Percentiles rank a stretch among this genome's conserved stretches.
Conservation (phyloP, 139 green algal genomes). For the Coelastrella sp. region DNA sequence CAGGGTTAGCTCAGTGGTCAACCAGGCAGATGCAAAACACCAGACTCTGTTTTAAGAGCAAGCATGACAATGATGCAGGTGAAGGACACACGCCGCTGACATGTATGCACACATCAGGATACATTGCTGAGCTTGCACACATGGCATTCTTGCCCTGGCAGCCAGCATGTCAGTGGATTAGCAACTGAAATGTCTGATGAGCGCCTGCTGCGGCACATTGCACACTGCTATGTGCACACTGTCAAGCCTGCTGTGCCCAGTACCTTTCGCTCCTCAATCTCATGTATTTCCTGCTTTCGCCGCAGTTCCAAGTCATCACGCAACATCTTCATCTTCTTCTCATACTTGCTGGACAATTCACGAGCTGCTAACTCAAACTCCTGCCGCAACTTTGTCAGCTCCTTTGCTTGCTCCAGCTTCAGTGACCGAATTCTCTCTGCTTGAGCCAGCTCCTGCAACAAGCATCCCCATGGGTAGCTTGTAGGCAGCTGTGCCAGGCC, state of each 20-base stretch:
- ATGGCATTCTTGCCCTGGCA: background rate
- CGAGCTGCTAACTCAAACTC: slow-evolving; percentile 87
- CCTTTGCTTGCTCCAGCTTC: slow-evolving; percentile 90
- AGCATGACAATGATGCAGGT: too few relatives aligned
- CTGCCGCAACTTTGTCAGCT: slow-evolving; percentile 90
- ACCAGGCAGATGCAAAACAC: too few relatives aligned
- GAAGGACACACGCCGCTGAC: too few relatives aligned
- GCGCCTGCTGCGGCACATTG: too few relatives aligned
- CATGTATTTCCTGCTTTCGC: slow-evolving; percentile 82
- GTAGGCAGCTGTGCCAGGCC: background rate
- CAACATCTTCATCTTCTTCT: slow-evolving; percentile 87
- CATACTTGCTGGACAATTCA: slow-evolving; percentile 75
- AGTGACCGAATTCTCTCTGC: slow-evolving; percentile 83
- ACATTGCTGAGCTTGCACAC: background rate
- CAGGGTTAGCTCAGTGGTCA: background rate
- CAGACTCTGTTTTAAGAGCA: too few relatives aligned
- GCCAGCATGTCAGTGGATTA: too few relatives aligned
- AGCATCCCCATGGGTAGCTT: too few relatives aligned
- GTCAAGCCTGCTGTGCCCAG: background rate
- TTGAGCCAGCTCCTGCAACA: slow-evolving; percentile 80
- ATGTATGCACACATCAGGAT: too few relatives aligned
- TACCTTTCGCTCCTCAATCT: slow-evolving; percentile 76
- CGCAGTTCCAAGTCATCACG: slow-evolving; percentile 85
- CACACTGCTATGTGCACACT: background rate
- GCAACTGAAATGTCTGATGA: too few relatives aligned